Evolutionary conservation across 768 basidiomycete species (phyloP).

Genomic region (Lactarius trivialis): DNA sequence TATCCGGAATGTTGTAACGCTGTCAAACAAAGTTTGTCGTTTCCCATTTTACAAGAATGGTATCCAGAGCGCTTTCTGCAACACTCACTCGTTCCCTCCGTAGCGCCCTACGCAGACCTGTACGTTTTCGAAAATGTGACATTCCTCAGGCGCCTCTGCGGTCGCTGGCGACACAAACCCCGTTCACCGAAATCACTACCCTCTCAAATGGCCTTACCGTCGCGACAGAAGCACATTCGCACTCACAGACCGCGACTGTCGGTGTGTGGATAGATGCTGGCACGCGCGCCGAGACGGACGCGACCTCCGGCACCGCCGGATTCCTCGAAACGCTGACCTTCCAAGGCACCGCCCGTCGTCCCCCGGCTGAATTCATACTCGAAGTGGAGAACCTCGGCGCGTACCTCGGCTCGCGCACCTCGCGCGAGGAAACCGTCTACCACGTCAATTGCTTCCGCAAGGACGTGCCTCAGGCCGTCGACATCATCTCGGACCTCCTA

Average conservation of each 20-base stretch:
- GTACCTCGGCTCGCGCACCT: conserved; percentile 97
- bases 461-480: conserved; percentile 85
- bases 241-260: conserved; percentile 95
- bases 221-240: conserved; percentile 84
- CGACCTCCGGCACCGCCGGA: conserved; percentile 94
- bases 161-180: conserved; percentile 68
- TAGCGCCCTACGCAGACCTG: conserved; percentile 12
- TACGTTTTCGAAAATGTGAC: neutral
- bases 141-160: conserved; percentile 46
- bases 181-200: conserved; percentile 85
- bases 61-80: conserved; percentile 28
- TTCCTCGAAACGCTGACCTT: conserved; percentile 99
- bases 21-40: conserved; percentile 26
- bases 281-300: conserved; percentile 91
- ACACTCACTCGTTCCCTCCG: conserved; percentile 20
- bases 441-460: conserved; percentile 98
- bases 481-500: conserved; percentile 97
- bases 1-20: conserved; percentile 8
- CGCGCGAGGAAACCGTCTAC: conserved; percentile 98
- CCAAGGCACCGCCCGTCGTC: conserved; percentile 87
- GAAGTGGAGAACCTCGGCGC: conserved; percentile 98
- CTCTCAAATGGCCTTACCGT: conserved; percentile 93
- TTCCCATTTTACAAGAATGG: conserved; percentile 42
- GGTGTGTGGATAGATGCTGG: conserved; percentile 99
- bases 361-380: conserved; percentile 86